phyloP scores from a whole-genome alignment of 164 flowering plant genomes.

The Platanus orientalis region DNA sequence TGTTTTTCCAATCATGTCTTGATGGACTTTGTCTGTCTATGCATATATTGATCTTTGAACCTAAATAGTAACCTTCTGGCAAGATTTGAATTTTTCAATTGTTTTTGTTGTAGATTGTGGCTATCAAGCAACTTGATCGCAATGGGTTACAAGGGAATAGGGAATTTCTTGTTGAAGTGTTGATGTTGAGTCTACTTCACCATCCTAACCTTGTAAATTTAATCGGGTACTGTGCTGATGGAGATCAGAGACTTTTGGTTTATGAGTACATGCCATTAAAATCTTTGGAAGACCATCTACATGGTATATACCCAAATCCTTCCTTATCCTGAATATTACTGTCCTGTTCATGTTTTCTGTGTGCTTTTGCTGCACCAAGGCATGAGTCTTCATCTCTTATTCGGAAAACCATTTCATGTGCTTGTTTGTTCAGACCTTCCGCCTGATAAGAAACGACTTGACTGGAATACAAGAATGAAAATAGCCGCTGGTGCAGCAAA shows the following conservation, averaged over 20 bases:
- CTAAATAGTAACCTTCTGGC: neutral
- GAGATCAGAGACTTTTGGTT: constrained; percentile 14
- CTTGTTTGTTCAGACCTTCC: constrained; percentile 7
- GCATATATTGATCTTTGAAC: neutral
- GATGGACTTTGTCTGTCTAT: neutral
- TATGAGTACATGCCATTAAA: constrained; percentile 16
- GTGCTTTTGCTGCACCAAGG: neutral
- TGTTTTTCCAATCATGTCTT: no score
- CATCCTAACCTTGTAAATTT: constrained; percentile 17
- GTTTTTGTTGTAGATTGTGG: constrained; percentile 2
- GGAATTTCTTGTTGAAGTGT: constrained; percentile 15
- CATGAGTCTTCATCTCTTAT: neutral
- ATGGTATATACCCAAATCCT: neutral
- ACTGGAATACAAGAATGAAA: constrained; percentile 13
- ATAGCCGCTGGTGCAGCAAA: constrained; percentile 17
- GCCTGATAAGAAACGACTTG: constrained; percentile 13
- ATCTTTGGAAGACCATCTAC: constrained; percentile 13
- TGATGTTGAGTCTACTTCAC: constrained; percentile 16
- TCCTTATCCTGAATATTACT: neutral
- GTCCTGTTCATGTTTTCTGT: neutral
- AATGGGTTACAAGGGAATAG: constrained; percentile 15
- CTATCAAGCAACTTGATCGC: constrained; percentile 12
- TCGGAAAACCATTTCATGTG: neutral
- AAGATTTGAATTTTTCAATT: neutral
- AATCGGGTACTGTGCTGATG: constrained; percentile 16